Evolutionary conservation across 1,284 basidiomycete species (phyloP).

Genomic region (Boletus smithii): DNA sequence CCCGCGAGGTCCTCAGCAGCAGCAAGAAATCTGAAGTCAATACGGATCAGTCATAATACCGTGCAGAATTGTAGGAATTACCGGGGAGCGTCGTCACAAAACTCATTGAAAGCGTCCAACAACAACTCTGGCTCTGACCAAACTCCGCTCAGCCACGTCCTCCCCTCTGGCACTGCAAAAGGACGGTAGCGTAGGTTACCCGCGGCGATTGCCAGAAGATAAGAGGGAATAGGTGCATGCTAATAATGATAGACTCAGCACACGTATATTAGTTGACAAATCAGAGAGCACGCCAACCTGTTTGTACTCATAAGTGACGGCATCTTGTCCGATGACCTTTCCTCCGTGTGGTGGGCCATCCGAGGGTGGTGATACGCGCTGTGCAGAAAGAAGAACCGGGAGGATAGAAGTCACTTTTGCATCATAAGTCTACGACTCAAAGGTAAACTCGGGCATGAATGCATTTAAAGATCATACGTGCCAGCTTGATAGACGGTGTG

Average conservation of each 20-base stretch:
- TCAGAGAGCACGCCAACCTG: conserved; percentile 47
- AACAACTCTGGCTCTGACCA: conserved; percentile 90
- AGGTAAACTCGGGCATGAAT: conserved; percentile 1
- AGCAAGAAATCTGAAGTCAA: conserved; percentile 58
- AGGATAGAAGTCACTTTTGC: conserved; percentile 74
- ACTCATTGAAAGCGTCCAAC: conserved; percentile 82
- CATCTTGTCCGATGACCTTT: conserved; percentile 68
- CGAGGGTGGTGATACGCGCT: conserved; percentile 70
- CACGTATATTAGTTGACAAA: background rate
- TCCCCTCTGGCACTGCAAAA: conserved; percentile 59
- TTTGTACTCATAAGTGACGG: conserved; percentile 63
- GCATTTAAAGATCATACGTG: conserved; percentile 30
- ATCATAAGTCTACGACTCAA: conserved; percentile 61
- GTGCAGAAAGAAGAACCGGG: conserved; percentile 82
- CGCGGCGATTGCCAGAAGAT: conserved; percentile 83
- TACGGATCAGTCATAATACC: background rate
- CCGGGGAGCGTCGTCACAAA: conserved; percentile 80
- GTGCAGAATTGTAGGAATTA: conserved; percentile 25
- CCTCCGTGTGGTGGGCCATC: conserved; percentile 66
- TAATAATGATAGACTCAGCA: conserved; percentile 30
- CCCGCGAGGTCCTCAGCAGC: conserved; percentile 75
- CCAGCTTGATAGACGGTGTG: conserved; percentile 70
- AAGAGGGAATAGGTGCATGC: conserved; percentile 82
- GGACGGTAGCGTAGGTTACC: conserved; percentile 76
- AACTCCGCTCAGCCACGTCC: conserved; percentile 75